phyloP scores from a whole-genome alignment of 805 yeast genomes.

The Clavispora phyllophila region DNA sequence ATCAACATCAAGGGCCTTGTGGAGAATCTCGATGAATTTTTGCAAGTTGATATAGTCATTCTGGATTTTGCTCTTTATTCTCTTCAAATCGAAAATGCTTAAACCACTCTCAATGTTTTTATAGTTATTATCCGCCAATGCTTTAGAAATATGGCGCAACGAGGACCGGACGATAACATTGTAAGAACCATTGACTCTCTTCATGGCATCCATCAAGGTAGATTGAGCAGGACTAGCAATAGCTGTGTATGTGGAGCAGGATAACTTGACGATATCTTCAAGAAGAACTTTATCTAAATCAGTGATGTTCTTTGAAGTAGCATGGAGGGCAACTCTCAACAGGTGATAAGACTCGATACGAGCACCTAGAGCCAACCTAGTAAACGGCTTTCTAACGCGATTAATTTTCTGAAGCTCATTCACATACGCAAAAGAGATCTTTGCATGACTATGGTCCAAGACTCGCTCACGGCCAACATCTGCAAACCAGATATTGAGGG shows the following conservation, averaged over 20 bases:
- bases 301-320: constrained; percentile 69
- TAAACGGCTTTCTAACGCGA: constrained; percentile 61
- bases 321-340: constrained; percentile 64
- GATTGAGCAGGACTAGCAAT: constrained; percentile 68
- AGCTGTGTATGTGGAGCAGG: constrained; percentile 66
- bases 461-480: constrained; percentile 74
- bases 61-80: constrained; percentile 53
- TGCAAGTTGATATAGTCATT: constrained; percentile 52
- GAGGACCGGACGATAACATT: constrained; percentile 47
- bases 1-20: constrained; percentile 52
- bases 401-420: constrained; percentile 59
- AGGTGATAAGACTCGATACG: constrained; percentile 70
- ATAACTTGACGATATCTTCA: constrained; percentile 56
- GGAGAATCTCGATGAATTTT: constrained; percentile 44
- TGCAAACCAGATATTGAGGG: constrained; percentile 69
- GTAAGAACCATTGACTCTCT: constrained; percentile 64
- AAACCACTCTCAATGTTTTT: constrained; percentile 63
- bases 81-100: constrained; percentile 49
- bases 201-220: constrained; percentile 62
- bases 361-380: constrained; percentile 73
- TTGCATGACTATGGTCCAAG: constrained; percentile 52
- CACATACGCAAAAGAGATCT: constrained; percentile 51
- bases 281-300: constrained; percentile 58
- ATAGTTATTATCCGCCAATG: constrained; percentile 44
- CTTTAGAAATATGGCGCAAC: constrained; percentile 44